A percentile compares a stretch with the other conserved stretches of the same genome.
phyloP scores from a whole-genome alignment of 768 basidiomycete species.

The Polyporus arcularius region DNA sequence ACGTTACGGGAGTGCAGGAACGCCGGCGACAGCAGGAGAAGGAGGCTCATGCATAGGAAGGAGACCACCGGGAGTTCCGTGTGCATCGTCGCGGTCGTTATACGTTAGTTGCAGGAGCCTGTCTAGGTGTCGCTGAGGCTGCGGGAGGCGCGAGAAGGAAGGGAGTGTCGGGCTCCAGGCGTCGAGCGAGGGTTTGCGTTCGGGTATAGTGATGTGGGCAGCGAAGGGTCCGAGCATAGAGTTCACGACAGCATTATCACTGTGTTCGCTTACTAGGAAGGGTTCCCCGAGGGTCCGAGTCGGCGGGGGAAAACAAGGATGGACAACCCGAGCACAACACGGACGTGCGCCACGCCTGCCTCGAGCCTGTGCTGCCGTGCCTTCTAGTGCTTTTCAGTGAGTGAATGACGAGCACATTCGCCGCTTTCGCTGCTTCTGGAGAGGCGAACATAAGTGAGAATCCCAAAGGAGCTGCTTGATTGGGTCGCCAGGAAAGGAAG shows the following conservation, averaged over 20 bases:
- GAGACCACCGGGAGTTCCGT: constrained; percentile 31
- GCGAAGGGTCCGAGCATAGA: too few relatives aligned
- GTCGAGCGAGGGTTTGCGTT: constrained; percentile 1
- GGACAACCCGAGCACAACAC: constrained; percentile 4
- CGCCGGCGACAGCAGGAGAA: constrained; percentile 19
- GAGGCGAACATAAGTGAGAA: constrained; percentile 1
- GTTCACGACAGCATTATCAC: background rate
- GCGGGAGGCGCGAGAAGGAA: background rate
- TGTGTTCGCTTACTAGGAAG: background rate
- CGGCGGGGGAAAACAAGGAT: background rate
- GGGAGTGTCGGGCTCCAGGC: constrained; percentile 5
- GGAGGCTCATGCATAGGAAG: constrained; percentile 27
- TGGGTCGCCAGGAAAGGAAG: background rate
- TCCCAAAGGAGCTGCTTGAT: background rate
- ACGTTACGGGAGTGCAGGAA: constrained; percentile 27
- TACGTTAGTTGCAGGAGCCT: background rate
- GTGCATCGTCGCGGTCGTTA: constrained; percentile 15
- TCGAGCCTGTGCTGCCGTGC: background rate
- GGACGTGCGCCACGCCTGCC: background rate
- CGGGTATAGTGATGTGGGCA: constrained; percentile 1
- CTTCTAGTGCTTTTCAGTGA: background rate
- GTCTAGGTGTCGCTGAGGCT: background rate
- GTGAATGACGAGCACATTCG: background rate
- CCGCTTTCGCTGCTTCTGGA: background rate
- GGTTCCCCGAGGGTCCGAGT: background rate